Evolutionary conservation across 148 eudicot species (phyloP), one percentile per base, ranked within the genome.

Genomic region (Fagopyrum esculentum): DNA sequence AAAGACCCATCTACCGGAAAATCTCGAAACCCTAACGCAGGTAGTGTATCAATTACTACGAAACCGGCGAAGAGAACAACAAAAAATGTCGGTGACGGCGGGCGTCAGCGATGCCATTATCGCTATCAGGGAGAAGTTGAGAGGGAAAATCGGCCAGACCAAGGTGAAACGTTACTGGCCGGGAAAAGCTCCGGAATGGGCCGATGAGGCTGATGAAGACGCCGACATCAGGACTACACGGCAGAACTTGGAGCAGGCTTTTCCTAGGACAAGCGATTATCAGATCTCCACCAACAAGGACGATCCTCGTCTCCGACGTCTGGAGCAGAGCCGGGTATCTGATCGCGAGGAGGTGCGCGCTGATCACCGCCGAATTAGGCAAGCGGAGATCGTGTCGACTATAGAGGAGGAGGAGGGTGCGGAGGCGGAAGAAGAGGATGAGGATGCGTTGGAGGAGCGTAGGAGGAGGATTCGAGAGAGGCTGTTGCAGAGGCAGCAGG

Each of bases 161-260:
- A 92, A 90, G 69, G 97, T 92, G 22, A 90, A 92, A 76, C 85
- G 97, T 64, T 92, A 92, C 68, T 92, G 97, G 97, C 97, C 97
- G 4, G 91, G 88, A 3, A 78, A 75, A 51, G 96, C 96, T 2
- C 96, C 92, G 2, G 96, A 90, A 75, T 90, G 96, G 96, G 96
- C 90, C 1, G 96, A 88, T 68, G 96, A 90, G 63, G 72, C 76
- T 43, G 96, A 90, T 6, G 90, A 90, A 47, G 96, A 85, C 0
- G 82, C 74, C 54, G 96, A 85, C 76, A 84, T 86, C 10, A 78
- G 82, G 56, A 81, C 83, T 61, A 68, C 85, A 11, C 76, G 83
- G 50, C 76, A 45, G 12, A 77, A 87, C 76, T 73, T 88, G 35
- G 89, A 88, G 35, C 80, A 85, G 19, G 90, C 92, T 6, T 86